phyloP scores from a whole-genome alignment of 192 early-diverging fungal species.

The Coemansia sp. region DNA sequence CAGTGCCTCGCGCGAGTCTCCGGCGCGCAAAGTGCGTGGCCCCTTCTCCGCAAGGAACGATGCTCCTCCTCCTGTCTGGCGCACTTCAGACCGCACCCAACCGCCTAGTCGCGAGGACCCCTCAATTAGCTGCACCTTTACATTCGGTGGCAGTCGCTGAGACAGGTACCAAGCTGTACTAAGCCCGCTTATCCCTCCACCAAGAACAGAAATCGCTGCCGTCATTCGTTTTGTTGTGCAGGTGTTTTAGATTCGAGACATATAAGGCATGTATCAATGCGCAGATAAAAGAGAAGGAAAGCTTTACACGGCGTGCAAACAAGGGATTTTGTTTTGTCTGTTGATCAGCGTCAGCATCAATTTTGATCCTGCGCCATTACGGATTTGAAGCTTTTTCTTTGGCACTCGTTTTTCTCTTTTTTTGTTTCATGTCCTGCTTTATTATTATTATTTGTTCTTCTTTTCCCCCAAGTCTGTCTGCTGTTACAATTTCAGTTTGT shows the following conservation, averaged over 20 bases:
- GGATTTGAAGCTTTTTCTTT: neutral
- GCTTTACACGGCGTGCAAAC: too few species aligned
- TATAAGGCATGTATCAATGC: neutral
- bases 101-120: conserved; percentile 74
- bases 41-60: conserved; percentile 75
- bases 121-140: conserved; percentile 76
- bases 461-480: neutral
- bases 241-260: neutral
- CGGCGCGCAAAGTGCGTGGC: conserved; percentile 81
- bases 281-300: neutral
- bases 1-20: conserved; percentile 65
- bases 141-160: conserved; percentile 42
- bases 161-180: conserved; percentile 81
- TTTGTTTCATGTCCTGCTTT: neutral
- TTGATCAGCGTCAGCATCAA: too few species aligned
- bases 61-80: conserved; percentile 35
- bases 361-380: too few species aligned
- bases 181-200: conserved; percentile 91
- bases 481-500: too few species aligned
- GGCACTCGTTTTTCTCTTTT: neutral
- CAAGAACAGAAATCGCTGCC: conserved; percentile 72
- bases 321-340: too few species aligned
- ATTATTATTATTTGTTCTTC: neutral
- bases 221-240: conserved; percentile 18
- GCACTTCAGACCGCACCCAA: conserved; percentile 77